Evolutionary conservation across 768 basidiomycete genomes (phyloP), one percentile per base, ranked within the genome.

Genomic region (Mycena albidolilacea): DNA sequence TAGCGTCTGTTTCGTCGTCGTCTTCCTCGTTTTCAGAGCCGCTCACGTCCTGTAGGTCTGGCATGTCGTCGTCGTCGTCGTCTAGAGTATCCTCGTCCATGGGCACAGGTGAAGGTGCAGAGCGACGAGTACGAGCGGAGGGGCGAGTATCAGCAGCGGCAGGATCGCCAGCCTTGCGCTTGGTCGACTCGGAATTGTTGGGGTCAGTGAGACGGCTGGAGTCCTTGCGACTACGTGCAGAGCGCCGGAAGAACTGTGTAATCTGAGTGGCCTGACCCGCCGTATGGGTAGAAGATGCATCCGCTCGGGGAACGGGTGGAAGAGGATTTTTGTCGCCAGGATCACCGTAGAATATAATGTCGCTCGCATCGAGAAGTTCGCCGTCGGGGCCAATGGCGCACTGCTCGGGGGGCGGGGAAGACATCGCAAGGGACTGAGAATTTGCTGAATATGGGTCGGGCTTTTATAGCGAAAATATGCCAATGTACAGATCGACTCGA

Each of bases 321-420:
- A 61, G 60, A 23, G 60, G 41, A 9, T 43, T 23, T 5, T 5
- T 19, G 10, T 61, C 60, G 60, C 44, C 41, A 21, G 23, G 41
- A 30, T 61, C 60, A 5, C 30, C 23, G 41, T 9, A 61, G 41
- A 41, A 61, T 3, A 21, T n/a, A 43, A 61, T 61, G 30, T 43
- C n/a, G 11, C 12, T 60, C 21, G 43, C 60, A 1, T n/a, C n/a
- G 21, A 61, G 43, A 15, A 61, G 60, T 9, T 60, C 21, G 2
- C 59, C 59, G 21, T 60, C n/a, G 11, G 59, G 19, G 7, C 59
- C 59, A 11, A 60, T n/a, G 11, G 59, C 59, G 19, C 59, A 60
- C 21, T 60, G 59, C 7, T 60, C 59, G 7, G 23, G 23, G 23
- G 23, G 23, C 2, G 19, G 4, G 59, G 59, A 60, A 21, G 59